Base-by-base conservation (phyloP, 306 rosid species). In the Bauhinia variegata region DNA sequence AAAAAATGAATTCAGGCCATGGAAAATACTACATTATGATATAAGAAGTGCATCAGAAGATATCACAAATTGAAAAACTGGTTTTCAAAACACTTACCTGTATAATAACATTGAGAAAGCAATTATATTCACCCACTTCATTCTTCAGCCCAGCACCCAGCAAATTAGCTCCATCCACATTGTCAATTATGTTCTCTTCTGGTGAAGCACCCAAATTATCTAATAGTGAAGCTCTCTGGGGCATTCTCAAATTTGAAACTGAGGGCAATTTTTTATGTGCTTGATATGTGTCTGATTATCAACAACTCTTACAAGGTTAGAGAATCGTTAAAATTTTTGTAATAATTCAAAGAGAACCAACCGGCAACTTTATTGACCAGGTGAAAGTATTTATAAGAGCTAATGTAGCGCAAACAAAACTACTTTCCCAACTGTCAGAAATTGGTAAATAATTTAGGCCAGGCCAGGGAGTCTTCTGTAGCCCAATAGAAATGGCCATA, bases 101-200 rank as follows among this genome's bases (percentile, higher is more conserved):
- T 75, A 95, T 91, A 54, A 95, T 95, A 73, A 95, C 99, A 77
- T 95, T 95, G 70, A 95, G 87, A 81, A 95, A 95, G 92, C 99
- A 95, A 80, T 91, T 95, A 79, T 91, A 95, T 87, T 95, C 99
- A 63, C 99, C 99, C 76, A 95, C 91, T 86, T 95, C 99, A 79
- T 95, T 95, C 84, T 84, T 87, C 79, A 95, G 84, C 49, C 99
- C 99, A 46, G 95, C 74, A 71, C 96, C 99, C 70, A 77, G 73
- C 31, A 80, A 65, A 77, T 78, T 79, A 15, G 64, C 84, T 65
- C 79, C 83, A 16, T 72, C 73, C 33, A 60, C 78, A 61, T 67
- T 67, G 56, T 68, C 78, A 37, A 42, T 73, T 37, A 37, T 30
- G 75, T 68, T 71, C 41, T 80, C 88, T 78, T 79, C 74, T 32